A percentile compares a stretch with the other conserved stretches of the same genome.
Evolutionary conservation across 2,329 filamentous ascomycete genomes (phyloP).

Genomic region (Neopestalotiopsis clavispora): DNA sequence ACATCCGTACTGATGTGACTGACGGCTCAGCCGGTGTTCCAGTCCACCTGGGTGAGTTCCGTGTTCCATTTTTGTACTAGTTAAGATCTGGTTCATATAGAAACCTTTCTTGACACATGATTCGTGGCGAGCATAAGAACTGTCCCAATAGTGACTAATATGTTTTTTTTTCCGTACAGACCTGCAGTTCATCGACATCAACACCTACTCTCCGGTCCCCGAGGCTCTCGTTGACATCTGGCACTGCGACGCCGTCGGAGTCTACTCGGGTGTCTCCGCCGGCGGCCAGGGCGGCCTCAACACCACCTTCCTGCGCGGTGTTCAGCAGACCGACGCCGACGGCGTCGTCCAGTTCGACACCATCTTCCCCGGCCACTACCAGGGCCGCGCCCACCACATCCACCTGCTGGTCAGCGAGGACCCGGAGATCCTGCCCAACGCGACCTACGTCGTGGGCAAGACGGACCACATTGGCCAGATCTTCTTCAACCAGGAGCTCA

Average conservation of each 20-base stretch:
- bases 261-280: constrained; percentile 40
- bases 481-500: constrained; percentile 63
- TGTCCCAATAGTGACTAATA: not conserved
- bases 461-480: constrained; percentile 64
- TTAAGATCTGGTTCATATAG: too few relatives aligned
- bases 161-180: constrained; percentile 25
- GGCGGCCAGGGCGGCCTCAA: constrained; percentile 37
- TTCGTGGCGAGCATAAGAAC: too few relatives aligned
- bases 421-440: constrained; percentile 47
- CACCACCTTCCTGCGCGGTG: constrained; percentile 52
- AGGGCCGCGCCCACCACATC: constrained; percentile 43
- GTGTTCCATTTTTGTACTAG: too few relatives aligned
- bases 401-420: constrained; percentile 38
- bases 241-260: constrained; percentile 43
- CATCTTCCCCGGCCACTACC: constrained; percentile 48
- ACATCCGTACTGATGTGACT: constrained; percentile 41
- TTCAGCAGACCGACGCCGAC: constrained; percentile 50
- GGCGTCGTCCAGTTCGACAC: constrained; percentile 54
- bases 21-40: constrained; percentile 42
- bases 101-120: too few relatives aligned
- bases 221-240: constrained; percentile 43
- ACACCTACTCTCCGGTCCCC: constrained; percentile 38
- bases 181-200: constrained; percentile 43
- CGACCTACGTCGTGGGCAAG: constrained; percentile 50
- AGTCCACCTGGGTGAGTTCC: constrained; percentile 33